phyloP scores from a whole-genome alignment of 2,329 filamentous ascomycete genomes.

The Fusarium lyarnte region DNA sequence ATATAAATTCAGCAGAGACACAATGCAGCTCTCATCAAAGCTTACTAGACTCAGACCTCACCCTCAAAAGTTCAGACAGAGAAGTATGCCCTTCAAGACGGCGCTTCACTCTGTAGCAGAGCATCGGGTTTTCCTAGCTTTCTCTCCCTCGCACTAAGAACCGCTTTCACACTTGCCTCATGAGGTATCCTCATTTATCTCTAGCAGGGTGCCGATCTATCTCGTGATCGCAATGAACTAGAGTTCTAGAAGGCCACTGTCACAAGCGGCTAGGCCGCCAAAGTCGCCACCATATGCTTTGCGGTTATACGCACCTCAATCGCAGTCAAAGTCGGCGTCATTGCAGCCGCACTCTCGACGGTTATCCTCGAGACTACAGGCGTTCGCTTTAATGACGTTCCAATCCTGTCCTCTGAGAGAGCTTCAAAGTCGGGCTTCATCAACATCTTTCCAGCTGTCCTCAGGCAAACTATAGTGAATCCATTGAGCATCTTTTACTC shows the following conservation, averaged over 20 bases:
- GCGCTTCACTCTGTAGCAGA: background rate
- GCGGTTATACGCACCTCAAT: background rate
- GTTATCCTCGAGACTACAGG: constrained; percentile 5
- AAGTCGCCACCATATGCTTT: constrained; percentile 8
- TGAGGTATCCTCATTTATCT: background rate
- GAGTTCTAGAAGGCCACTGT: background rate
- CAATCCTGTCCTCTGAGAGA: background rate
- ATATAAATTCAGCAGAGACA: too few species aligned
- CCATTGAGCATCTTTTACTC: background rate
- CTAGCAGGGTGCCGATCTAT: background rate
- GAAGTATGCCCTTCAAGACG: background rate
- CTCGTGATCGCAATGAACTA: background rate
- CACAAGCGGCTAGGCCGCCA: background rate
- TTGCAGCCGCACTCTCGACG: background rate
- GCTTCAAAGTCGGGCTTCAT: background rate
- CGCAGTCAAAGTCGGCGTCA: background rate
- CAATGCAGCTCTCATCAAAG: background rate
- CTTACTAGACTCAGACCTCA: background rate
- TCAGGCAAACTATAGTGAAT: background rate
- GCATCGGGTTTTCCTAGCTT: background rate
- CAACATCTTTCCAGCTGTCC: background rate
- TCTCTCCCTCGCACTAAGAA: background rate
- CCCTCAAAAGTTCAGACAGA: background rate
- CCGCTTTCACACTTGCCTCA: background rate
- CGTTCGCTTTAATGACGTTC: background rate